Percentiles rank a stretch among this genome's conserved stretches.
Evolutionary conservation across 148 eudicot species (phyloP).

Genomic region (Rhododendron vialii): DNA sequence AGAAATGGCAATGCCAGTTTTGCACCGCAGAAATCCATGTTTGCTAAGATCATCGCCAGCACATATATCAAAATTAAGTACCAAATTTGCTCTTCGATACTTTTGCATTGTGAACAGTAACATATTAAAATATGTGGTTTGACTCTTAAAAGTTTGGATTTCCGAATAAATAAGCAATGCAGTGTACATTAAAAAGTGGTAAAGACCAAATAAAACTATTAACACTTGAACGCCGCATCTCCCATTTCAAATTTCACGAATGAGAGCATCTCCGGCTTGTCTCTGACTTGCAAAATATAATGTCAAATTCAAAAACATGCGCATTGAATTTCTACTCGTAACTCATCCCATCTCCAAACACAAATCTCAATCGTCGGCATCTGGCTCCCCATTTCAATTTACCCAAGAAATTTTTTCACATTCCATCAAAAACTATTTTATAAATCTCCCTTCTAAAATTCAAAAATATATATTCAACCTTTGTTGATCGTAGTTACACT

Average conservation of each 20-base stretch:
- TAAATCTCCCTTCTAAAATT: background rate
- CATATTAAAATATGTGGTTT: background rate
- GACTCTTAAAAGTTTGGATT: background rate
- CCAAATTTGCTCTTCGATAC: background rate
- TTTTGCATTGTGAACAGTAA: background rate
- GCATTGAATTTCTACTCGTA: background rate
- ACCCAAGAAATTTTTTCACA: background rate
- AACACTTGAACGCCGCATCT: background rate
- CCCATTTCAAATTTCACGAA: background rate
- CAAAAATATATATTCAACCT: background rate
- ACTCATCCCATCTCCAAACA: background rate
- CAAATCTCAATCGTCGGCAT: background rate
- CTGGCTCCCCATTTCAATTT: background rate
- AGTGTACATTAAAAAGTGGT: background rate
- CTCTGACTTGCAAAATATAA: background rate
- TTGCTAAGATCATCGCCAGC: background rate
- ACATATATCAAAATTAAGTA: background rate
- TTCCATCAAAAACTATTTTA: background rate
- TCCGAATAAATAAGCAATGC: background rate
- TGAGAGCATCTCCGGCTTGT: background rate
- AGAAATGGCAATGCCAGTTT: background rate
- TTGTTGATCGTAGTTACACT: background rate
- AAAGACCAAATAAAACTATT: background rate
- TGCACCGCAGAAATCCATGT: background rate
- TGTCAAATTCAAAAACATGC: background rate